A percentile compares a stretch with the other conserved stretches of the same genome.
phyloP scores from a whole-genome alignment of 2,329 filamentous ascomycete species.

The Calycina herbarum region DNA sequence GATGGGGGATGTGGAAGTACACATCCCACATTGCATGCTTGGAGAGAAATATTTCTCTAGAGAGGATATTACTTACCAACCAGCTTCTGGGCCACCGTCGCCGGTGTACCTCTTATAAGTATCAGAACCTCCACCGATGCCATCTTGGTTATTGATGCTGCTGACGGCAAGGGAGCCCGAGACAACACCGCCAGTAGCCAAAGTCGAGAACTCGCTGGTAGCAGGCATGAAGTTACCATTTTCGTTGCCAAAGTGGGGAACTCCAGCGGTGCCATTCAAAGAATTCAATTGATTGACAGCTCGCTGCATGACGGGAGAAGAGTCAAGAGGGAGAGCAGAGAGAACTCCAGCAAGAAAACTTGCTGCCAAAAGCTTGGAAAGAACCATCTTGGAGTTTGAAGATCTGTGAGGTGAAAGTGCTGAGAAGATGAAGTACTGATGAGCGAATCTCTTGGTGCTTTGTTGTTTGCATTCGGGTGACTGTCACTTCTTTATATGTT shows the following conservation, averaged over 20 bases:
- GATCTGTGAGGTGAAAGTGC: background rate
- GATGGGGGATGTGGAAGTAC: background rate
- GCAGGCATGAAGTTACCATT: conserved; percentile 6
- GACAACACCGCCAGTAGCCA: background rate
- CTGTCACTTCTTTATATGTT: background rate
- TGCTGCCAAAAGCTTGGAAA: background rate
- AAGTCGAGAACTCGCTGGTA: background rate
- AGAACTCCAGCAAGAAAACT: conserved; percentile 2
- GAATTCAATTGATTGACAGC: background rate
- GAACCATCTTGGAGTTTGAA: background rate
- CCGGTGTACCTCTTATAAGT: conserved; percentile 8
- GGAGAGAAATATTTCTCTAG: background rate
- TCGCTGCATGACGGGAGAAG: background rate
- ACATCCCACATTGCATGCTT: background rate
- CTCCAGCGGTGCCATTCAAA: conserved; percentile 4
- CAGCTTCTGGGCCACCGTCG: background rate
- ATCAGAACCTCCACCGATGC: conserved; percentile 6
- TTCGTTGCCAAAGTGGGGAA: conserved; percentile 2
- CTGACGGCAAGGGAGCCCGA: background rate
- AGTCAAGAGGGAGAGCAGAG: background rate
- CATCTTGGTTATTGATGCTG: background rate
- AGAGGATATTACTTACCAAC: background rate
- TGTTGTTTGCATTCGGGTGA: background rate
- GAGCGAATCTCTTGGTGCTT: background rate
- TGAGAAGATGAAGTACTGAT: background rate